Evolutionary conservation across 179 eudicot species (phyloP), one percentile per base, ranked within the genome.

Genomic region (Beta lomatogona): DNA sequence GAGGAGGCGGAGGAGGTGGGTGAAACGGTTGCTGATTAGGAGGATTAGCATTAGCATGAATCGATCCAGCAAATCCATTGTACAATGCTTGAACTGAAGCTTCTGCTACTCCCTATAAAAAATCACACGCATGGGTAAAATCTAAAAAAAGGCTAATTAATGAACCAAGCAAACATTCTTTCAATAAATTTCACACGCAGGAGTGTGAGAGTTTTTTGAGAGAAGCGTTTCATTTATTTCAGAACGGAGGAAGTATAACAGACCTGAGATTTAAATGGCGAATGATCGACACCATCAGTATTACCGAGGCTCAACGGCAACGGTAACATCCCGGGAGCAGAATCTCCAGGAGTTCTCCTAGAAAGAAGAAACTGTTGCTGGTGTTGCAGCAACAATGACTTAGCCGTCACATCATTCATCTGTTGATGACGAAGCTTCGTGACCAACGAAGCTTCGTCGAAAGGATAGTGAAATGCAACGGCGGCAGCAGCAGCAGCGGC

Each of bases 381-480:
- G 46, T 93, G 94, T 81, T 89, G 92, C n/a, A 91, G 85, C 81
- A 92, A 46, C 86, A 89, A 73, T n/a, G 93, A 82, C 83, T 88
- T 90, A 15, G 83, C 84, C 3, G 89, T 87, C 10, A 85, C 87
- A 19, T 83, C 85, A 68, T 82, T 79, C 85, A 90, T 89, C 73
- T 91, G 88, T 22, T 73, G 77, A 6, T 88, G 91, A 3, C 89
- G 84, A 73, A 92, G 90, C 88, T 89, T 89, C 12, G 88, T 78
- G 0, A 86, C 89, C n/a, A 91, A 57, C 6, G 73, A 22, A 3
- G 73, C 73, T 13, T 69, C 73, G 21, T 84, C 81, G 4, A 86
- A 85, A 45, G 84, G 79, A 13, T 64, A 88, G 3, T 70, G 87
- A 41, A 77, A 84, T 54, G 85, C 70, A 48, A 66, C 69, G 61